Evolutionary conservation across 352 stramenopile species (phyloP).

Genomic region (Globisporangium viniferum): DNA sequence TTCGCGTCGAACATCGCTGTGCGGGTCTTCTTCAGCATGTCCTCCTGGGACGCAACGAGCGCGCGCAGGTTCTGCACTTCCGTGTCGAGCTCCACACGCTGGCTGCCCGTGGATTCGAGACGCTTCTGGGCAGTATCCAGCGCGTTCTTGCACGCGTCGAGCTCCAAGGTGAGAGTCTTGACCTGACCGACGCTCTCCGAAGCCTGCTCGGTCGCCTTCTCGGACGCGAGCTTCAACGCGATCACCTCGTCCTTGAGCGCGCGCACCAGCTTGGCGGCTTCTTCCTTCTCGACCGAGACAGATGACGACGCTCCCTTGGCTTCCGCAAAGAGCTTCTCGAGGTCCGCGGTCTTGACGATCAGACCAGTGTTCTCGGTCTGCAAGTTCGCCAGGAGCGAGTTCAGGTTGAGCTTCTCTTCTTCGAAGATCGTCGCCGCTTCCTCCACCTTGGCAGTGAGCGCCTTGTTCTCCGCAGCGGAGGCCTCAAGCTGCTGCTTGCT

Average conservation of each 20-base stretch:
- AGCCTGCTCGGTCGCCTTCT: constrained; percentile 33
- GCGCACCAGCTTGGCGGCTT: constrained; percentile 26
- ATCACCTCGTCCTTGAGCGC: constrained; percentile 58
- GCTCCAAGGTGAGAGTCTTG: constrained; percentile 31
- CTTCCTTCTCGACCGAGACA: constrained; percentile 37
- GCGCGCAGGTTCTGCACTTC: constrained; percentile 45
- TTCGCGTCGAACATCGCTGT: constrained; percentile 63
- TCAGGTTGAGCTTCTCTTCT: constrained; percentile 32
- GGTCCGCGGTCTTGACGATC: constrained; percentile 20
- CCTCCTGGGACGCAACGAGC: constrained; percentile 43
- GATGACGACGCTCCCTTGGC: constrained; percentile 14
- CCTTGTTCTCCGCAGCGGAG: neutral
- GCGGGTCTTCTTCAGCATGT: constrained; percentile 71
- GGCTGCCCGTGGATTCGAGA: constrained; percentile 28
- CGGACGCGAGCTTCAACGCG: constrained; percentile 32
- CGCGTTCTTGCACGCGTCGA: constrained; percentile 33
- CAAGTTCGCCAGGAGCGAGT: constrained; percentile 25
- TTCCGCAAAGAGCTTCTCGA: constrained; percentile 23
- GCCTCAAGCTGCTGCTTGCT: constrained; percentile 17
- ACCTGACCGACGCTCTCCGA: constrained; percentile 27
- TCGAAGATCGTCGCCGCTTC: constrained; percentile 24
- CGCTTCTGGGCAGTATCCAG: constrained; percentile 31
- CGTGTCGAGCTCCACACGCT: constrained; percentile 27
- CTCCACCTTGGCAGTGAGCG: constrained; percentile 13
- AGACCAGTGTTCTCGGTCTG: constrained; percentile 19